Evolutionary conservation across 1,284 basidiomycete species (phyloP).

Genomic region (Austroboletus rostrupii): DNA sequence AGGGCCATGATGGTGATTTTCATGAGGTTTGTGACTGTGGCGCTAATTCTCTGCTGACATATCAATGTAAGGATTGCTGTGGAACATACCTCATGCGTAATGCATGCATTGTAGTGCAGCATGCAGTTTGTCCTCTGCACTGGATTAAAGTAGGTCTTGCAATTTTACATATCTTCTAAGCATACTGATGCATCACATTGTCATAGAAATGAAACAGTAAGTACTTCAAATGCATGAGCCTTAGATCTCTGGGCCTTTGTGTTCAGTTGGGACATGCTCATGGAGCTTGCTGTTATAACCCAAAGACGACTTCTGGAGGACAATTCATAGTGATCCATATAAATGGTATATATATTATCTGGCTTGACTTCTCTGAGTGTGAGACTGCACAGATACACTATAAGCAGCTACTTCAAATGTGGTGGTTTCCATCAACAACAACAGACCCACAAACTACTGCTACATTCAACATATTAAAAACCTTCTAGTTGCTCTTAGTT

Average conservation of each 20-base stretch:
- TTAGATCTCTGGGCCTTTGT: neutral
- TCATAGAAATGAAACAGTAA: neutral
- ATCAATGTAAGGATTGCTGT: slow-evolving; percentile 4
- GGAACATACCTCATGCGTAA: slow-evolving; percentile 1
- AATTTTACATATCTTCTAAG: neutral
- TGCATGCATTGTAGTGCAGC: neutral
- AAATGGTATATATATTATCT: slow-evolving; percentile 2
- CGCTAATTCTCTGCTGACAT: neutral
- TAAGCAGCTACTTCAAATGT: neutral
- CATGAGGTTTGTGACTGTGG: neutral
- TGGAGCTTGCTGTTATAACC: neutral
- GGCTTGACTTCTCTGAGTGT: slow-evolving; percentile 2
- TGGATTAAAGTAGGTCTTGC: neutral
- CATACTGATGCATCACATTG: too few species aligned
- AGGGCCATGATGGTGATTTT: neutral
- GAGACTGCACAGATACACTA: neutral
- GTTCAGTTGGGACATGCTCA: slow-evolving; percentile 4
- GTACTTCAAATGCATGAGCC: neutral
- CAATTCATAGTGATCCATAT: slow-evolving; percentile 3
- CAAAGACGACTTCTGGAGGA: neutral
- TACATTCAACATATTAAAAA: slow-evolving; percentile 14
- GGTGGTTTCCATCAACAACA: slow-evolving; percentile 8
- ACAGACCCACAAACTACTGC: slow-evolving; percentile 17
- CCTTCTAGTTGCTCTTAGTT: slow-evolving; percentile 16
- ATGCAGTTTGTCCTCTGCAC: neutral